These are phyloP conservation scores for Vigna unguiculata DNA, from an alignment of 306 rosid genomes.

Conservation along the genomic window DNA sequence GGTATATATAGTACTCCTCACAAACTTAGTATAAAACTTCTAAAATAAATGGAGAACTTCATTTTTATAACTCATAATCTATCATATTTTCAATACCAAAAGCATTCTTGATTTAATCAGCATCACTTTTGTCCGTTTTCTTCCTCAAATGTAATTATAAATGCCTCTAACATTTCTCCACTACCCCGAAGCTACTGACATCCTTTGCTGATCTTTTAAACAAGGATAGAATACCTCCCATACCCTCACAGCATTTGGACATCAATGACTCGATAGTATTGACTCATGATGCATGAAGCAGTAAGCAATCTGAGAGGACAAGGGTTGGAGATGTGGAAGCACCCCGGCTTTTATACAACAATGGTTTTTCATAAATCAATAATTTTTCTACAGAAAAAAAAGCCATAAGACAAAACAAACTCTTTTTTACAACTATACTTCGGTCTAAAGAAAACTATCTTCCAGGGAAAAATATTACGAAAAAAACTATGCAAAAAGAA, in stretches of 20 bases:
- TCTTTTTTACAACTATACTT: neutral
- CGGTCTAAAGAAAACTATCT: neutral
- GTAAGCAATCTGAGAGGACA: neutral
- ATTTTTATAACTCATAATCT: too few species aligned
- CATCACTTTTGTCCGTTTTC: neutral
- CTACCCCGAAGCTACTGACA: too few species aligned
- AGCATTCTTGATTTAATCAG: too few species aligned
- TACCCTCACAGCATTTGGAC: neutral
- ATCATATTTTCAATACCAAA: too few species aligned
- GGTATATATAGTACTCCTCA: neutral
- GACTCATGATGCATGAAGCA: neutral
- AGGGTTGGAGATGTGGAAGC: neutral
- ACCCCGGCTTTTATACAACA: neutral
- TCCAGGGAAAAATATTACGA: constrained; percentile 21
- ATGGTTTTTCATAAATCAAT: neutral
- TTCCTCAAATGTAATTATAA: too few species aligned
- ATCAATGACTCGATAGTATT: neutral
- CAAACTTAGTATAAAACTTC: neutral
- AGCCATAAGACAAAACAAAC: neutral
- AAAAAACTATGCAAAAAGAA: neutral
- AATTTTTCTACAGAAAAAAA: neutral
- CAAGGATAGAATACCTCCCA: neutral
- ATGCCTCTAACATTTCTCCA: too few species aligned
- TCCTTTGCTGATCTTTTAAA: too few species aligned
- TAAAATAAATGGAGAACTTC: too few species aligned